Conservation (phyloP, 306 rosid genomes). For the Hylodesmum podocarpum region DNA sequence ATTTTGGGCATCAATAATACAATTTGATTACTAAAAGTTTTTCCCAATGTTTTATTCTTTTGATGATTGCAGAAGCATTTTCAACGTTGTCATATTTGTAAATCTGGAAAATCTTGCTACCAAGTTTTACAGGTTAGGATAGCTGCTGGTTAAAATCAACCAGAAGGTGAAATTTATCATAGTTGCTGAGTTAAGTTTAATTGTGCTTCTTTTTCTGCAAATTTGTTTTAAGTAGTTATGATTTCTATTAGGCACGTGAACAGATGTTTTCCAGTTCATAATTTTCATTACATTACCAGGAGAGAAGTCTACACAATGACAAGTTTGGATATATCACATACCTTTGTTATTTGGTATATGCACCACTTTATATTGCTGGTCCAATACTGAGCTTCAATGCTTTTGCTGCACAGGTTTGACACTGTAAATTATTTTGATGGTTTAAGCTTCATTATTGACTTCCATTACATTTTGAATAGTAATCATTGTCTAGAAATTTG, state of each 20-base stretch:
- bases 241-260: constrained; percentile 1
- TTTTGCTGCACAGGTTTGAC: constrained; percentile 88
- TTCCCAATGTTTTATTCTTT: constrained; percentile 27
- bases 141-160: constrained; percentile 31
- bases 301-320: constrained; percentile 64
- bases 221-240: constrained; percentile 17
- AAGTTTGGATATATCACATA: constrained; percentile 57
- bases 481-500: constrained; percentile 15
- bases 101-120: constrained; percentile 76
- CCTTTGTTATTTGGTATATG: constrained; percentile 84
- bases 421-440: constrained; percentile 15
- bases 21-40: constrained; percentile 14
- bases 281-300: constrained; percentile 51
- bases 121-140: constrained; percentile 81
- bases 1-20: background rate
- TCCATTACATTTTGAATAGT: constrained; percentile 3
- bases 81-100: constrained; percentile 75
- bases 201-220: background rate
- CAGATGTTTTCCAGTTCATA: constrained; percentile 23
- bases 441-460: constrained; percentile 16
- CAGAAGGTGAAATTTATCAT: constrained; percentile 11
- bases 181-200: constrained; percentile 22
- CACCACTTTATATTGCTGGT: constrained; percentile 92
- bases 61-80: constrained; percentile 74
- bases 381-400: constrained; percentile 95